These are phyloP conservation scores for Aspergillus novofumigatus DNA, from an alignment of 2,329 filamentous ascomycete genomes.

Conservation along the genomic window DNA sequence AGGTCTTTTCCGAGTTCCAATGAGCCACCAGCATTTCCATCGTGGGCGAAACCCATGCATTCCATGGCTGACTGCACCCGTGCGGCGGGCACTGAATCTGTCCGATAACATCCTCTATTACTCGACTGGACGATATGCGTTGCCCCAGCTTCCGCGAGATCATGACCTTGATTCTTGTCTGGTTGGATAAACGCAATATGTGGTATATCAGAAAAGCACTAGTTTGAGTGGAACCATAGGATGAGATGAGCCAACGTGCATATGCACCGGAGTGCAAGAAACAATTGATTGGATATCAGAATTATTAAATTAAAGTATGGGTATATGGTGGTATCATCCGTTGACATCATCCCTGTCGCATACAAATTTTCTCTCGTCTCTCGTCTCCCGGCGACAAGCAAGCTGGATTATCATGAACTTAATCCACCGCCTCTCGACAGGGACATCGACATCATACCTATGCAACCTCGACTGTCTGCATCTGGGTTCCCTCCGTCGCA, in stretches of 20 bases:
- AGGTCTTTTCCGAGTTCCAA: conserved; percentile 15
- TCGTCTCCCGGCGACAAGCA: background rate
- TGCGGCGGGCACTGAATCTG: conserved; percentile 2
- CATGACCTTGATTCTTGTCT: no score
- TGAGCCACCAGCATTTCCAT: conserved; percentile 18
- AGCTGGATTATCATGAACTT: background rate
- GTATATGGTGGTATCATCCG: background rate
- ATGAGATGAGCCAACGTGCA: no score
- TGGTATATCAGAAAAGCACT: background rate
- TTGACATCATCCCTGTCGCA: background rate
- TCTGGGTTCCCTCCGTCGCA: background rate
- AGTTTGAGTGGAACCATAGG: background rate
- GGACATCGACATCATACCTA: background rate
- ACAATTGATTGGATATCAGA: background rate
- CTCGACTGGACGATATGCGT: conserved; percentile 20
- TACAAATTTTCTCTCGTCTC: background rate
- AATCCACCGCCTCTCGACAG: background rate
- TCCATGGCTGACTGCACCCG: conserved; percentile 18
- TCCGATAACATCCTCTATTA: conserved; percentile 4
- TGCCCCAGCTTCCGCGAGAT: conserved; percentile 22
- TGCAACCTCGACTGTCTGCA: background rate
- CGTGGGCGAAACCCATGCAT: conserved; percentile 9
- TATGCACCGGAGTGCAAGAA: no score
- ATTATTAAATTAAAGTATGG: background rate
- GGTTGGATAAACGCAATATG: background rate